Conservation (phyloP, 2,329 filamentous ascomycete genomes). For the Grosmannia serpens region DNA sequence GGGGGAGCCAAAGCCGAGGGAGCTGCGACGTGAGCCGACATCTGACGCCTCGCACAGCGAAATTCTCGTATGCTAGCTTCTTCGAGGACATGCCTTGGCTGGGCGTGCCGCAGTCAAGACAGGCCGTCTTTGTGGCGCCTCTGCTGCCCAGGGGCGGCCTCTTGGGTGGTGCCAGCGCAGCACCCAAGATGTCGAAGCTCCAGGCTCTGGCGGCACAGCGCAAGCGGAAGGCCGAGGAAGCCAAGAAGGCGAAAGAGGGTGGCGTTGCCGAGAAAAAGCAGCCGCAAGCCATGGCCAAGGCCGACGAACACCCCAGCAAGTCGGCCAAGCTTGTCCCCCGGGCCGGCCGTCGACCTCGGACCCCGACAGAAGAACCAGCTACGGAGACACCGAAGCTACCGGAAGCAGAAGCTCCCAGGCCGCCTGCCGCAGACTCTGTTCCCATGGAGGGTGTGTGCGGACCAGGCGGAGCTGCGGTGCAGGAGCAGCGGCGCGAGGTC, state of each 20-base stretch:
- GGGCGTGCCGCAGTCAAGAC: constrained; percentile 53
- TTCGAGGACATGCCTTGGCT: constrained; percentile 85
- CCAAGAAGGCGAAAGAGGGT: constrained; percentile 23
- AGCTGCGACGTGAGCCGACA: background rate
- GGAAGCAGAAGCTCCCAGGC: background rate
- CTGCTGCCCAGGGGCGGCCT: constrained; percentile 51
- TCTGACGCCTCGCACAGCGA: constrained; percentile 3
- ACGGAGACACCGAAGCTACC: background rate
- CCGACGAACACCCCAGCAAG: constrained; percentile 17
- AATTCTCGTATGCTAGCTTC: constrained; percentile 39
- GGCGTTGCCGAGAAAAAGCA: background rate
- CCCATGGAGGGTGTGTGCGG: background rate
- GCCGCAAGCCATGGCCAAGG: constrained; percentile 6
- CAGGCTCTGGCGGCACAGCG: constrained; percentile 79
- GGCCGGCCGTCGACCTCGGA: constrained; percentile 1
- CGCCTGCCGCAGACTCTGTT: background rate
- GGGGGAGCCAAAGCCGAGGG: background rate
- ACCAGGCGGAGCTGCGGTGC: background rate
- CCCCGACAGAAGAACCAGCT: background rate
- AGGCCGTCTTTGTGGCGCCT: constrained; percentile 52
- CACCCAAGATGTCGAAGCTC: constrained; percentile 75
- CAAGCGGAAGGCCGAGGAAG: constrained; percentile 68
- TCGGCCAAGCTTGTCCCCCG: constrained; percentile 9
- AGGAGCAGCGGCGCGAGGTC: background rate
- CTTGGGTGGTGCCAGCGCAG: constrained; percentile 58